phyloP scores from a whole-genome alignment of 1,139 yeast genomes.

The Protomyces inouyei region DNA sequence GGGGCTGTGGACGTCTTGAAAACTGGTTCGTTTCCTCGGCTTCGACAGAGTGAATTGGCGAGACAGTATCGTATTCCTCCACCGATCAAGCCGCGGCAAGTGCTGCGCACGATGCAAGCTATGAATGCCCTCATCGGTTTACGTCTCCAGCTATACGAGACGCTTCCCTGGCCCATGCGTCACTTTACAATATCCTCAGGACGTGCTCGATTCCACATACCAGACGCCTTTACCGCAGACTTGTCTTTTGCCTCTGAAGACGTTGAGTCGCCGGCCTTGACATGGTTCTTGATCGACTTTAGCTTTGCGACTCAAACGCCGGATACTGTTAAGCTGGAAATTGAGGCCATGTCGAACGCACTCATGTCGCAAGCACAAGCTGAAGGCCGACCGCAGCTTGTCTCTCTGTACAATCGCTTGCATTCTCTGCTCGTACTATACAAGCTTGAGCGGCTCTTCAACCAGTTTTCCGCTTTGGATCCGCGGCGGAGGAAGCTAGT shows the following conservation, averaged over 20 bases:
- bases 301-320: constrained; percentile 38
- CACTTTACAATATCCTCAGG: constrained; percentile 70
- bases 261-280: constrained; percentile 56
- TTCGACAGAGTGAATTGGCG: constrained; percentile 8
- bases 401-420: constrained; percentile 60
- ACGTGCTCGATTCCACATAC: constrained; percentile 60
- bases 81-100: constrained; percentile 52
- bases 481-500: constrained; percentile 8
- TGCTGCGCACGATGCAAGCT: constrained; percentile 60
- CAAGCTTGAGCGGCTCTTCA: constrained; percentile 26
- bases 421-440: constrained; percentile 38
- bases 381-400: constrained; percentile 42
- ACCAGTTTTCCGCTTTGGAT: constrained; percentile 12
- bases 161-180: constrained; percentile 44
- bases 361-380: background rate
- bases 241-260: constrained; percentile 52
- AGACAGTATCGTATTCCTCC: constrained; percentile 42
- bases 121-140: constrained; percentile 70
- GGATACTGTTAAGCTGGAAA: constrained; percentile 32
- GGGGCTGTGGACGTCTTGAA: constrained; percentile 82
- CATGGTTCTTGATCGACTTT: constrained; percentile 70
- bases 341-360: constrained; percentile 32
- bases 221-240: constrained; percentile 64
- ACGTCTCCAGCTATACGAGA: constrained; percentile 60
- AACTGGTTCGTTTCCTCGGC: constrained; percentile 46